Conservation (phyloP, 139 green algal genomes). For the Coccomyxa sp. region DNA sequence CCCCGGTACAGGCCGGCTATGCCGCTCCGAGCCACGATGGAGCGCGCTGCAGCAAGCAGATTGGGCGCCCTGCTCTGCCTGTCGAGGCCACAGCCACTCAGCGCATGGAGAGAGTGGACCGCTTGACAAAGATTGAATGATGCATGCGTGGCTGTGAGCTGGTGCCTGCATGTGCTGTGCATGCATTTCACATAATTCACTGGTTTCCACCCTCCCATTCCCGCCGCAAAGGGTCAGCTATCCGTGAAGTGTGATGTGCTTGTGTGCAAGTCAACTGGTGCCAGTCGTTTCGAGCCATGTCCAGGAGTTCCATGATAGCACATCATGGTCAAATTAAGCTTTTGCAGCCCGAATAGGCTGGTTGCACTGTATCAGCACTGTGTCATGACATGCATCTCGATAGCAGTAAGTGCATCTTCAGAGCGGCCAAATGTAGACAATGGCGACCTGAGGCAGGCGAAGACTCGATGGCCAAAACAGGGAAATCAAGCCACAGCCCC, state of each 20-base stretch:
- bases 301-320: too few relatives aligned
- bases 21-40: conserved; percentile 17
- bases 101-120: too few relatives aligned
- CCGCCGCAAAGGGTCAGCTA: too few relatives aligned
- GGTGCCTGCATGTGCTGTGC: neutral
- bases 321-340: too few relatives aligned
- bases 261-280: too few relatives aligned
- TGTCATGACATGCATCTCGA: neutral
- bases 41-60: neutral
- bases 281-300: too few relatives aligned
- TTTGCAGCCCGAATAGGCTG: too few relatives aligned
- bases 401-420: neutral
- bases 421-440: neutral
- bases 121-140: neutral
- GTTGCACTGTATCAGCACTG: too few relatives aligned
- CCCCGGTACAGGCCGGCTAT: conserved; percentile 58
- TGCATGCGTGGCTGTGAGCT: neutral
- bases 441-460: neutral
- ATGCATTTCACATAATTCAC: neutral
- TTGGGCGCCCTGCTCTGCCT: neutral
- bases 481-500: neutral
- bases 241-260: too few relatives aligned
- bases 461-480: neutral
- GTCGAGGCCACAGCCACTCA: neutral
- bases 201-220: too few relatives aligned